These are phyloP conservation scores for Reticulascus tulasneorum DNA, from an alignment of 2,329 filamentous ascomycete genomes.

Conservation along the genomic window DNA sequence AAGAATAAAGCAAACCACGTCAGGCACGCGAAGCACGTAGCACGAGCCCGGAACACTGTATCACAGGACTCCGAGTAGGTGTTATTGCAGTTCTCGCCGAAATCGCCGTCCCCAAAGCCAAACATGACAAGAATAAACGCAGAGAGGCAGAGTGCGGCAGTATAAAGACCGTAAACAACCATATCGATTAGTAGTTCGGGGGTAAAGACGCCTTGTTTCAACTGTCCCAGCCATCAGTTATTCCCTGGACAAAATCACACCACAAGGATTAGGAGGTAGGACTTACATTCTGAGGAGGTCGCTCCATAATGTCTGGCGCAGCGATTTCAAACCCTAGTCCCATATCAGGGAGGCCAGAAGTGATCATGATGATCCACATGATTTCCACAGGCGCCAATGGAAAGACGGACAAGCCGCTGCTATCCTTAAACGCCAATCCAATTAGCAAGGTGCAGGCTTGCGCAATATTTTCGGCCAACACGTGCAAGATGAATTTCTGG, in stretches of 20 bases:
- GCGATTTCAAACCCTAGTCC: slow-evolving; percentile 69
- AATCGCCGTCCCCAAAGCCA: slow-evolving; percentile 44
- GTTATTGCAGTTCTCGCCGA: slow-evolving; percentile 58
- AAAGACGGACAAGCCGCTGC: slow-evolving; percentile 60
- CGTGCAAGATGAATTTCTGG: slow-evolving; percentile 66
- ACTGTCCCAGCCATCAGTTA: slow-evolving; percentile 12
- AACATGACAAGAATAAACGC: slow-evolving; percentile 52
- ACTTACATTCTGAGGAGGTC: slow-evolving; percentile 61
- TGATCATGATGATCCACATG: slow-evolving; percentile 77
- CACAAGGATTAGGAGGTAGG: slow-evolving; percentile 16
- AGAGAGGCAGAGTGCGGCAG: slow-evolving; percentile 54
- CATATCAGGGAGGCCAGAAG: slow-evolving; percentile 70
- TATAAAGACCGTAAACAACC: slow-evolving; percentile 64
- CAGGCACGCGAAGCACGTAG: slow-evolving; percentile 67
- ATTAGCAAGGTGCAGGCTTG: slow-evolving; percentile 66
- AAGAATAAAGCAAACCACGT: slow-evolving; percentile 73
- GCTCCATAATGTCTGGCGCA: slow-evolving; percentile 62
- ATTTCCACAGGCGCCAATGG: slow-evolving; percentile 71
- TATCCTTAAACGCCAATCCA: slow-evolving; percentile 67
- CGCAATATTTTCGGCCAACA: slow-evolving; percentile 65
- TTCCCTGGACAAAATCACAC: neutral
- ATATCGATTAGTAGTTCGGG: slow-evolving; percentile 62
- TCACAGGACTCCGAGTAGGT: slow-evolving; percentile 48
- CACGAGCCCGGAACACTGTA: slow-evolving; percentile 64
- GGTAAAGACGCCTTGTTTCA: slow-evolving; percentile 57